Percentiles rank a stretch among this genome's conserved stretches.
phyloP scores from a whole-genome alignment of 2,329 filamentous ascomycete genomes.

The Exophiala xenobiotica region DNA sequence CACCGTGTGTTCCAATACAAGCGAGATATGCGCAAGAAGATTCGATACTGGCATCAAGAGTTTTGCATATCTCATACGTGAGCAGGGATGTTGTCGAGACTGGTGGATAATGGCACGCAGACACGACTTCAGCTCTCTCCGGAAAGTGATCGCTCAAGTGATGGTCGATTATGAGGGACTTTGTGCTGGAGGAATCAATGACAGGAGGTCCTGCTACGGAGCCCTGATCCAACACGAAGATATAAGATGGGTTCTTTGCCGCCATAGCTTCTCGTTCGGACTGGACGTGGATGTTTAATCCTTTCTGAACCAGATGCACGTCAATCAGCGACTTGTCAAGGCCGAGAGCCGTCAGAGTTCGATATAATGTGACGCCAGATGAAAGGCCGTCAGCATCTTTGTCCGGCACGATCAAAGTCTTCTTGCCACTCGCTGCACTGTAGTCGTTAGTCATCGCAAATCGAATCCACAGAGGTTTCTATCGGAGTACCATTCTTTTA shows the following conservation, averaged over 20 bases:
- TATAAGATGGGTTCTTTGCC: constrained; percentile 51
- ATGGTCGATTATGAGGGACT: constrained; percentile 64
- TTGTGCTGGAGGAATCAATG: constrained; percentile 48
- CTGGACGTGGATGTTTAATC: constrained; percentile 57
- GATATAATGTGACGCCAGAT: constrained; percentile 62
- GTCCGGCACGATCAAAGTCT: constrained; percentile 63
- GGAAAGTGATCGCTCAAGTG: constrained; percentile 64
- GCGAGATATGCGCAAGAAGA: constrained; percentile 60
- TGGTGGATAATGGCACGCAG: constrained; percentile 63
- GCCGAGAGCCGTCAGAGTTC: constrained; percentile 60
- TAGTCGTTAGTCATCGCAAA: constrained; percentile 12
- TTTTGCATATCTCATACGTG: constrained; percentile 62
- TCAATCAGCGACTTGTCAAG: constrained; percentile 54
- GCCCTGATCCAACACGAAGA: constrained; percentile 67
- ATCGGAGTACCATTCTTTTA: constrained; percentile 56
- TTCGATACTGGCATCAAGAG: constrained; percentile 53
- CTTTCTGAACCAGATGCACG: constrained; percentile 61
- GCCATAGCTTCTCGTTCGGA: constrained; percentile 54
- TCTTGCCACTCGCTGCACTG: constrained; percentile 53
- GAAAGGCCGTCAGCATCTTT: constrained; percentile 68
- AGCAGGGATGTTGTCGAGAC: constrained; percentile 65
- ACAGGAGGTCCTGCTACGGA: constrained; percentile 57
- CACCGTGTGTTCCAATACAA: constrained; percentile 64
- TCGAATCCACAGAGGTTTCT: too few relatives aligned
- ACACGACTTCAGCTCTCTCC: constrained; percentile 54